These are phyloP conservation scores for Starmerella ratchasimensis DNA, from an alignment of 805 yeast species.

Conservation along the genomic window DNA sequence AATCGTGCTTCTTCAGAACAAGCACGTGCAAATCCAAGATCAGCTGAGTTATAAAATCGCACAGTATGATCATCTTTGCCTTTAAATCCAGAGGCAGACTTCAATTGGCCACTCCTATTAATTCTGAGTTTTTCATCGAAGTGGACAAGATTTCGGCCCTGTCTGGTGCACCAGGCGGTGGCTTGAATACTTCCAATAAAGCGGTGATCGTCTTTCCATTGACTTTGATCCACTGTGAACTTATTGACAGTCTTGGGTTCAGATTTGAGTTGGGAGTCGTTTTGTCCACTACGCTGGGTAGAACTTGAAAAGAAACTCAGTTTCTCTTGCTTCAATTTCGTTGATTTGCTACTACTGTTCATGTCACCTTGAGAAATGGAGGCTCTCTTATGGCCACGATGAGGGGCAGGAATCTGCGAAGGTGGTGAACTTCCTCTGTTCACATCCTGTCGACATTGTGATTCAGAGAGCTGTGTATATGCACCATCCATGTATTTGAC, in stretches of 20 bases:
- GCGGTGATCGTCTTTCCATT: constrained; percentile 12
- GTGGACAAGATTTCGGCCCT: constrained; percentile 23
- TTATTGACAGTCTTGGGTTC: not conserved
- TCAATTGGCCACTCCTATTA: constrained; percentile 15
- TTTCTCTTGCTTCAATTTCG: no score
- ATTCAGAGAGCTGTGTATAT: no score
- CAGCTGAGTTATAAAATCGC: constrained; percentile 23
- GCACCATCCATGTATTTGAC: constrained; percentile 20
- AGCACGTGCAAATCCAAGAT: constrained; percentile 60
- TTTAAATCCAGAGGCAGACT: not conserved
- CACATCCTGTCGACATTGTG: no score
- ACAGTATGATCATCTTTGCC: constrained; percentile 22
- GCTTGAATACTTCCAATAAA: constrained; percentile 28
- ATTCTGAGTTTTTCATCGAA: constrained; percentile 25
- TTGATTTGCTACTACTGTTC: no score
- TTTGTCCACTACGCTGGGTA: no score
- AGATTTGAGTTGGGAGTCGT: no score
- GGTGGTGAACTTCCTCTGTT: no score
- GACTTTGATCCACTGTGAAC: no score
- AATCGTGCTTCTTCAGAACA: constrained; percentile 56
- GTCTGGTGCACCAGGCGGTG: constrained; percentile 28
- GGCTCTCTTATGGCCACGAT: no score
- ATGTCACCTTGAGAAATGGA: no score
- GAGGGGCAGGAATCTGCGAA: no score
- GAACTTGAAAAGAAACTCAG: no score